A percentile compares a stretch with the other conserved stretches of the same genome.
phyloP scores from a whole-genome alignment of 2,329 filamentous ascomycete species.

The Achaetomium macrosporum region DNA sequence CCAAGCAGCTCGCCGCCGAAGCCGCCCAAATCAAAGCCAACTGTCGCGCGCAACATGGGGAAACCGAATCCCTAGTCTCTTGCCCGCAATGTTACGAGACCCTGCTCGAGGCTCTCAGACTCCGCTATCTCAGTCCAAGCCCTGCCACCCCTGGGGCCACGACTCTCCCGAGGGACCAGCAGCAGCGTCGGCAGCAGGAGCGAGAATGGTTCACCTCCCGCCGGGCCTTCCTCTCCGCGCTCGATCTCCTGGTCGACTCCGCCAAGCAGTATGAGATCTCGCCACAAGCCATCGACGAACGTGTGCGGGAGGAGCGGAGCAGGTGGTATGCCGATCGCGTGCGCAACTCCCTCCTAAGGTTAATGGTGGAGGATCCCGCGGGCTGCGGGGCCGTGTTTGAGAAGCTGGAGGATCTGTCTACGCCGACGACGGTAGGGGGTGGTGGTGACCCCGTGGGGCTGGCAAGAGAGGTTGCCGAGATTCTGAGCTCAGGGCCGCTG shows the following conservation, averaged over 20 bases:
- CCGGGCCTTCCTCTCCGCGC: slow-evolving; percentile 43
- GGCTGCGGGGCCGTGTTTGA: slow-evolving; percentile 16
- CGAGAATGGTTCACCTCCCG: slow-evolving; percentile 50
- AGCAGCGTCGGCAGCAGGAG: slow-evolving; percentile 16
- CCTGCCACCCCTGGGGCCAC: too few relatives aligned
- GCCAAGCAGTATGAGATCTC: slow-evolving; percentile 40
- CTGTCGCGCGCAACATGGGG: slow-evolving; percentile 39
- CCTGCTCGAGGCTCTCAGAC: slow-evolving; percentile 41
- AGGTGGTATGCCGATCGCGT: slow-evolving; percentile 44
- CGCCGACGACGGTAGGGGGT: background rate
- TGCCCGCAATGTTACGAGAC: slow-evolving; percentile 45
- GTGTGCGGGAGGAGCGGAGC: slow-evolving; percentile 46
- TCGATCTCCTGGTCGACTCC: slow-evolving; percentile 45
- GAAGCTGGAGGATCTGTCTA: slow-evolving; percentile 20
- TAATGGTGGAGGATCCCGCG: slow-evolving; percentile 21
- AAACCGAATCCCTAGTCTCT: slow-evolving; percentile 33
- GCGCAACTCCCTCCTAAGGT: slow-evolving; percentile 18
- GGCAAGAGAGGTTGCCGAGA: slow-evolving; percentile 16
- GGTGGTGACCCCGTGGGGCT: slow-evolving; percentile 2
- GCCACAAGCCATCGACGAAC: slow-evolving; percentile 42
- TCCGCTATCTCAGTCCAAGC: slow-evolving; percentile 33
- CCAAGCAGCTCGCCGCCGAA: slow-evolving; percentile 35
- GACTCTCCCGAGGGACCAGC: background rate
- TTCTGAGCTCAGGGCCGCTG: slow-evolving; percentile 19
- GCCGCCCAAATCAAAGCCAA: slow-evolving; percentile 37